Evolutionary conservation across 495 filamentous ascomycete genomes (phyloP).

Genomic region (Penicillium subrubescens): DNA sequence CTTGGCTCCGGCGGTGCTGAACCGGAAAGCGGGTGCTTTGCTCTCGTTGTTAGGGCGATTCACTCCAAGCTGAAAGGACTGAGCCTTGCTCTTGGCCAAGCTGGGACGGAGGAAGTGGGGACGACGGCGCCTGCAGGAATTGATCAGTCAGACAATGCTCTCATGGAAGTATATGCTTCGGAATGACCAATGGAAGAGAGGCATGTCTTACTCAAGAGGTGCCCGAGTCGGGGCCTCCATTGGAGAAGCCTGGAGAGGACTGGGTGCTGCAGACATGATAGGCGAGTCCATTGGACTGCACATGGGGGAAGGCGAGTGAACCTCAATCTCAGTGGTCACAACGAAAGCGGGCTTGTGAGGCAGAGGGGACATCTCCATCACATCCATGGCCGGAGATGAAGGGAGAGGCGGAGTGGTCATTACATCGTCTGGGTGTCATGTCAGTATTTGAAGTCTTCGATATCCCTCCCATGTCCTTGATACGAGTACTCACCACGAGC

Average conservation of each 20-base stretch:
- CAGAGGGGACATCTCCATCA: conserved; percentile 93
- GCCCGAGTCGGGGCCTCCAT: conserved; percentile 49
- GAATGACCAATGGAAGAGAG: no score
- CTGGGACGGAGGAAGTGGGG: conserved; percentile 46
- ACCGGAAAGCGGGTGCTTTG: conserved; percentile 73
- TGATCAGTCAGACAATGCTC: neutral
- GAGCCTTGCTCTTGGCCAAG: conserved; percentile 45
- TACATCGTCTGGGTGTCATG: conserved; percentile 51
- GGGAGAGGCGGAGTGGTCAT: conserved; percentile 83
- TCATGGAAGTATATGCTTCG: neutral
- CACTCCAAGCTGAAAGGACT: conserved; percentile 45
- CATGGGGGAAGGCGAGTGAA: conserved; percentile 67
- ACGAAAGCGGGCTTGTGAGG: conserved; percentile 82
- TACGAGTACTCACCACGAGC: conserved; percentile 64
- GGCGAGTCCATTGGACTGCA: conserved; percentile 54
- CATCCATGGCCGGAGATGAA: conserved; percentile 71
- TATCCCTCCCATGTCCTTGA: neutral
- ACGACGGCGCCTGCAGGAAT: conserved; percentile 37
- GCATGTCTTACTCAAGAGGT: conserved; percentile 39
- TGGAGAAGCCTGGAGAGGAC: conserved; percentile 53
- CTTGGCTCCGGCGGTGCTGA: conserved; percentile 62
- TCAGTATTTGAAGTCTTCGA: conserved; percentile 6
- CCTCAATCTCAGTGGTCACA: conserved; percentile 56
- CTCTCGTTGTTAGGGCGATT: conserved; percentile 49
- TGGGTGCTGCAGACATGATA: conserved; percentile 35